Evolutionary conservation across 495 filamentous ascomycete species (phyloP).

Genomic region (Neurospora sp.): DNA sequence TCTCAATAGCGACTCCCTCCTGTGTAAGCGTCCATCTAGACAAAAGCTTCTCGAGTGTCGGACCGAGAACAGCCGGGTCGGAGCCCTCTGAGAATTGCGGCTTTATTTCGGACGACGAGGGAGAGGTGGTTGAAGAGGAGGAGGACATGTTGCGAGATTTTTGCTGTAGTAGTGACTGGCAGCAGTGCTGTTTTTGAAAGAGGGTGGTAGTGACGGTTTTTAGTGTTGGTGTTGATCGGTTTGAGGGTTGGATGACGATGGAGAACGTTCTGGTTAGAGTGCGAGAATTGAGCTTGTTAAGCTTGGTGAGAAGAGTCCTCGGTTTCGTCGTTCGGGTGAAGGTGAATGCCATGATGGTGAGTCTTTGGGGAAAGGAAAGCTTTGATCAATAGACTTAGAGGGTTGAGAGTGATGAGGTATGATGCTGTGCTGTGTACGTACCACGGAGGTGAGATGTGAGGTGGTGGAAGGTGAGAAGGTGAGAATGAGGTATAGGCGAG

Average conservation of each 20-base stretch:
- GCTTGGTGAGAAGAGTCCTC: not conserved
- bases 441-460: not conserved
- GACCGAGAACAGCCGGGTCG: conserved; percentile 15
- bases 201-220: not conserved
- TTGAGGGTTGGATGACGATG: not conserved
- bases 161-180: not conserved
- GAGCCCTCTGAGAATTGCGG: conserved; percentile 22
- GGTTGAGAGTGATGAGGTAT: not conserved
- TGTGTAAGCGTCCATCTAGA: conserved; percentile 38
- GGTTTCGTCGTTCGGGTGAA: not conserved
- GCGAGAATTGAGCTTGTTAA: not conserved
- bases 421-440: not conserved
- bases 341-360: not conserved
- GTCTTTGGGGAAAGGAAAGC: not conserved
- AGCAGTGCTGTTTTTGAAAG: not conserved
- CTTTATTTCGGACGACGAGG: not conserved
- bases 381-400: not conserved
- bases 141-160: not conserved
- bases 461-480: not conserved
- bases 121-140: not conserved
- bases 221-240: not conserved
- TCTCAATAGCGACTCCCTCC: conserved; percentile 44
- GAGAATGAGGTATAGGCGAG: not conserved
- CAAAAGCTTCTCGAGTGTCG: conserved; percentile 6
- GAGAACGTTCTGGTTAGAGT: not conserved